These are phyloP conservation scores for Aspergillus avenaceus DNA, from an alignment of 495 filamentous ascomycete species.

Conservation along the genomic window DNA sequence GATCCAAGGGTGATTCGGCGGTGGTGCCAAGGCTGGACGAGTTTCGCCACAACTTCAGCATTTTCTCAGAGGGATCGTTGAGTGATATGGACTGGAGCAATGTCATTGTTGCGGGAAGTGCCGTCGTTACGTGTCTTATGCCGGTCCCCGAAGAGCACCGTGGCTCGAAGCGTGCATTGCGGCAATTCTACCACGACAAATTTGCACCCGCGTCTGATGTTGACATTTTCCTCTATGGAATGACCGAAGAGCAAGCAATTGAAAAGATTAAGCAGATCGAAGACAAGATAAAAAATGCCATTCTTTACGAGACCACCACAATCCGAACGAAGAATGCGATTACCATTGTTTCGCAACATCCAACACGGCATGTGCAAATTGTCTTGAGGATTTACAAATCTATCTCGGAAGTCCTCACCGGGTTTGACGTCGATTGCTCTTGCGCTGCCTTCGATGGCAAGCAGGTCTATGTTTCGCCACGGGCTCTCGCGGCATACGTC, in stretches of 20 bases:
- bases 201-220: constrained; percentile 80
- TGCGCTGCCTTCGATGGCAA: constrained; percentile 74
- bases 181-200: constrained; percentile 73
- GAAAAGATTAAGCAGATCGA: constrained; percentile 83
- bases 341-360: constrained; percentile 79
- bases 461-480: constrained; percentile 68
- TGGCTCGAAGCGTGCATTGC: constrained; percentile 55
- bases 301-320: constrained; percentile 71
- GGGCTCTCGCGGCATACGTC: constrained; percentile 68
- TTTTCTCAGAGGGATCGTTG: constrained; percentile 68
- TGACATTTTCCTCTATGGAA: constrained; percentile 76
- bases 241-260: constrained; percentile 66
- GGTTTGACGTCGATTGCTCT: constrained; percentile 82
- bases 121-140: constrained; percentile 69
- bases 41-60: constrained; percentile 69
- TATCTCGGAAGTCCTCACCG: constrained; percentile 74
- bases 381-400: constrained; percentile 81
- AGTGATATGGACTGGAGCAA: constrained; percentile 72
- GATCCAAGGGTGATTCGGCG: constrained; percentile 55
- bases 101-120: constrained; percentile 70
- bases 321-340: constrained; percentile 79
- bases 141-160: constrained; percentile 64
- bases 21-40: constrained; percentile 60
- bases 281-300: constrained; percentile 59
- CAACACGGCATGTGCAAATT: constrained; percentile 76